These are phyloP conservation scores for Gelatoporia subvermispora DNA, from an alignment of 768 basidiomycete genomes.

Conservation along the genomic window DNA sequence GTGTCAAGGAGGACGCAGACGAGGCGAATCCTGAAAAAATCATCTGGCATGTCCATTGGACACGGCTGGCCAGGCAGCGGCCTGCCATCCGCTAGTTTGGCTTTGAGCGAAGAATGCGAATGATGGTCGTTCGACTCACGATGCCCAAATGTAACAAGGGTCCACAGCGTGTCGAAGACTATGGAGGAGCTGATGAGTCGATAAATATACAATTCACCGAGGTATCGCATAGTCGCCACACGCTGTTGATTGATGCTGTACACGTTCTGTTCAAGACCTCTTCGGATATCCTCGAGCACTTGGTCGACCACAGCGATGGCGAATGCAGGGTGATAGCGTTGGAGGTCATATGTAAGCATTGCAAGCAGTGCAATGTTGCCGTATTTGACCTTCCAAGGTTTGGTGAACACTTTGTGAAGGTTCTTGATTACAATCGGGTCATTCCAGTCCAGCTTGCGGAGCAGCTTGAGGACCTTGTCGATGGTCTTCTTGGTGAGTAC, in stretches of 20 bases:
- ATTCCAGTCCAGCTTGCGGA: slow-evolving; percentile 97
- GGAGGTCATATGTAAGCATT: slow-evolving; percentile 92
- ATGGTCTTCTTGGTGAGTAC: slow-evolving; percentile 90
- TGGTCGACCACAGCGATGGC: slow-evolving; percentile 88
- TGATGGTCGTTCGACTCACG: slow-evolving; percentile 49
- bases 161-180: slow-evolving; percentile 93
- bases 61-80: slow-evolving; percentile 75
- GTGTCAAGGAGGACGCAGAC: slow-evolving; percentile 92
- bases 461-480: slow-evolving; percentile 90
- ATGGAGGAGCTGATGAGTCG: slow-evolving; percentile 83
- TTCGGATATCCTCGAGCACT: slow-evolving; percentile 86
- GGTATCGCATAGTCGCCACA: slow-evolving; percentile 87
- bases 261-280: slow-evolving; percentile 89
- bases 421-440: slow-evolving; percentile 52
- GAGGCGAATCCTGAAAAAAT: slow-evolving; percentile 91
- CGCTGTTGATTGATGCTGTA: slow-evolving; percentile 95
- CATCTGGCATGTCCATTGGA: slow-evolving; percentile 86
- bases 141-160: slow-evolving; percentile 91
- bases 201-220: slow-evolving; percentile 97
- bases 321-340: slow-evolving; percentile 89
- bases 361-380: slow-evolving; percentile 85
- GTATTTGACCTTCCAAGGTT: slow-evolving; percentile 97
- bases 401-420: slow-evolving; percentile 89
- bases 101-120: slow-evolving; percentile 7
- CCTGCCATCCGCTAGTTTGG: slow-evolving; percentile 71